Conservation (phyloP, 1,139 yeast genomes). For the Blastobotrys persicus region DNA sequence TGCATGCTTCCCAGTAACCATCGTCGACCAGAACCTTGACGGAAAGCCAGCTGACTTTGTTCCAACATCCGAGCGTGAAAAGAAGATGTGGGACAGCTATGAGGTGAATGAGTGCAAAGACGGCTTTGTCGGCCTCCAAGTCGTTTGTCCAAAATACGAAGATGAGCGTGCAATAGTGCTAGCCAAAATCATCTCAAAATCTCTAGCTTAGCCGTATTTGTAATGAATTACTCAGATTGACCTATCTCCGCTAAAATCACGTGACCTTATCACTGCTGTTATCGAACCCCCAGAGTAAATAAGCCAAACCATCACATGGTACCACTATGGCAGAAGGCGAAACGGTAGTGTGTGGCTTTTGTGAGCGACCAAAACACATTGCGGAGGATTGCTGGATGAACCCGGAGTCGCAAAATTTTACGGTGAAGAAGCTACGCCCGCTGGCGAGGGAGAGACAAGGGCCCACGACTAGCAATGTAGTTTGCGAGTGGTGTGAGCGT, state of each 20-base stretch:
- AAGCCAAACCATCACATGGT: too few relatives aligned
- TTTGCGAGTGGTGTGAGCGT: slow-evolving; percentile 16
- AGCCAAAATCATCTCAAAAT: slow-evolving; percentile 27
- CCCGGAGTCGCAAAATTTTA: slow-evolving; percentile 14
- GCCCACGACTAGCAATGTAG: neutral
- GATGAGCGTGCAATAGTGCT: slow-evolving; percentile 48
- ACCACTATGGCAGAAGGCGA: neutral
- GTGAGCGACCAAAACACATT: slow-evolving; percentile 16
- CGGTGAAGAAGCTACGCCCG: slow-evolving; percentile 17
- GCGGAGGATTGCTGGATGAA: slow-evolving; percentile 19
- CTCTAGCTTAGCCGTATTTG: too few relatives aligned
- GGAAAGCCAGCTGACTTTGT: slow-evolving; percentile 13
- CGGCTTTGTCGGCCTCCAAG: slow-evolving; percentile 53
- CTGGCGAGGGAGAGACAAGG: slow-evolving; percentile 16
- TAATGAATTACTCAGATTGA: too few relatives aligned
- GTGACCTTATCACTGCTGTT: too few relatives aligned
- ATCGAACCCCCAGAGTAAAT: too few relatives aligned
- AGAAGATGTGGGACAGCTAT: slow-evolving; percentile 37
- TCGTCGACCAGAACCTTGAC: slow-evolving; percentile 42
- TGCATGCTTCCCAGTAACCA: slow-evolving; percentile 47
- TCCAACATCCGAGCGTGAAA: slow-evolving; percentile 34
- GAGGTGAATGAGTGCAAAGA: slow-evolving; percentile 47
- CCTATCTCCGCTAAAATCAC: too few relatives aligned
- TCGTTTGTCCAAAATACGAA: slow-evolving; percentile 47
- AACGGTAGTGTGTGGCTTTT: slow-evolving; percentile 12